phyloP scores from a whole-genome alignment of 2,329 filamentous ascomycete genomes.

The Amauroascus niger region DNA sequence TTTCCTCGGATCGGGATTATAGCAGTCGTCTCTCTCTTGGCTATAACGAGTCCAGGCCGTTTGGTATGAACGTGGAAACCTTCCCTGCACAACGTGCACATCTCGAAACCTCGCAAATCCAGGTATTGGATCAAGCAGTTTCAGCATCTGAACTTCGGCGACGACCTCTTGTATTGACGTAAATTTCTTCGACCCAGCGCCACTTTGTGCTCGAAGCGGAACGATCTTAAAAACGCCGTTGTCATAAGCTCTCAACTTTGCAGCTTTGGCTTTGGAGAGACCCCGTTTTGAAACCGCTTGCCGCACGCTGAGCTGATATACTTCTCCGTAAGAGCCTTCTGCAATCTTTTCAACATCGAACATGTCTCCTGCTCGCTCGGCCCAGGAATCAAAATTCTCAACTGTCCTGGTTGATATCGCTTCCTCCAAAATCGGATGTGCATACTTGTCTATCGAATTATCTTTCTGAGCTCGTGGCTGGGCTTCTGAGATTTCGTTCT shows the following conservation, averaged over 20 bases:
- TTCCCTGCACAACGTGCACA: constrained; percentile 48
- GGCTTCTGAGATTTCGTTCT: neutral
- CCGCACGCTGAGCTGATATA: constrained; percentile 48
- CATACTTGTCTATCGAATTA: constrained; percentile 22
- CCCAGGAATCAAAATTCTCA: constrained; percentile 34
- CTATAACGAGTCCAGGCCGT: constrained; percentile 37
- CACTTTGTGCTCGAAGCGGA: constrained; percentile 35
- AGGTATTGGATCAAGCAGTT: constrained; percentile 49
- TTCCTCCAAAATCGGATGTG: constrained; percentile 30
- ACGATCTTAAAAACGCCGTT: constrained; percentile 43
- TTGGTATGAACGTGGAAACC: constrained; percentile 45
- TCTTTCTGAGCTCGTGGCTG: neutral
- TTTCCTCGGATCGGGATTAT: constrained; percentile 49
- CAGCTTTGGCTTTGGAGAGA: constrained; percentile 32
- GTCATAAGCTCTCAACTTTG: constrained; percentile 31
- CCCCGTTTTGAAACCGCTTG: constrained; percentile 28
- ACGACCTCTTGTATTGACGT: constrained; percentile 43
- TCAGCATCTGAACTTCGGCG: constrained; percentile 44
- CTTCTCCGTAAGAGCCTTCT: constrained; percentile 57
- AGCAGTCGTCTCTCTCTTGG: constrained; percentile 36
- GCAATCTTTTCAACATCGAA: constrained; percentile 50
- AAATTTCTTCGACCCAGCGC: constrained; percentile 35
- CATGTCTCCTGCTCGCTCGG: constrained; percentile 29
- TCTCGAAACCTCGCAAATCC: constrained; percentile 55
- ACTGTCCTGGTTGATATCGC: constrained; percentile 30